A percentile compares a stretch with the other conserved stretches of the same genome.
Evolutionary conservation across 495 filamentous ascomycete genomes (phyloP).

Genomic region (Letharia lupina): DNA sequence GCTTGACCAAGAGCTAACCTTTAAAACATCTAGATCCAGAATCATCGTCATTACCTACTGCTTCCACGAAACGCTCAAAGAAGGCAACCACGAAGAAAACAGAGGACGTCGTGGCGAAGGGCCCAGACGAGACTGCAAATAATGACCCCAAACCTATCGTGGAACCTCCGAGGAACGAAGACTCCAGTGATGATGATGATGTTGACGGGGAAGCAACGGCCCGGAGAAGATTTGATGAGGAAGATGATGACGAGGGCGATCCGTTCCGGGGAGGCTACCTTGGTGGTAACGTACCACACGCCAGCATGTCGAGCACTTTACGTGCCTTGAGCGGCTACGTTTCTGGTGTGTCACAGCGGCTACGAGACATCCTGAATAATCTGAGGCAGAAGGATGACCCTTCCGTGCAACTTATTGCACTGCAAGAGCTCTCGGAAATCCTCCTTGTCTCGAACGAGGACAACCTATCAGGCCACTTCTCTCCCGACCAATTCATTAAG

Average conservation of each 20-base stretch:
- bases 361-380: slow-evolving; percentile 77
- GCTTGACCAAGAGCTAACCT: background rate
- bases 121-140: slow-evolving; percentile 34
- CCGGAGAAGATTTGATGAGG: slow-evolving; percentile 39
- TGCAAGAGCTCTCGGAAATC: slow-evolving; percentile 90
- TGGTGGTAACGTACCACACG: slow-evolving; percentile 54
- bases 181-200: slow-evolving; percentile 56
- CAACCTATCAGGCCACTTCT: slow-evolving; percentile 91
- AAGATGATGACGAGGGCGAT: slow-evolving; percentile 65
- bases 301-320: slow-evolving; percentile 70
- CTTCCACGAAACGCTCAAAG: slow-evolving; percentile 44
- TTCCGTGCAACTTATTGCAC: slow-evolving; percentile 80
- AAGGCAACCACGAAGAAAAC: slow-evolving; percentile 49
- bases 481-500: slow-evolving; percentile 88
- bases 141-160: slow-evolving; percentile 34
- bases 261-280: slow-evolving; percentile 68
- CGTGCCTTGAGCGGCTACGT: slow-evolving; percentile 86
- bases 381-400: slow-evolving; percentile 81
- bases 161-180: slow-evolving; percentile 48
- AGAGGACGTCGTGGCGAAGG: slow-evolving; percentile 45
- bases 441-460: slow-evolving; percentile 93
- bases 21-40: slow-evolving; percentile 18
- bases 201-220: slow-evolving; percentile 47
- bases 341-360: slow-evolving; percentile 65
- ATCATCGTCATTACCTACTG: slow-evolving; percentile 16